Evolutionary conservation across 2,329 filamentous ascomycete genomes (phyloP).

Genomic region (Aspergillus clavatus): DNA sequence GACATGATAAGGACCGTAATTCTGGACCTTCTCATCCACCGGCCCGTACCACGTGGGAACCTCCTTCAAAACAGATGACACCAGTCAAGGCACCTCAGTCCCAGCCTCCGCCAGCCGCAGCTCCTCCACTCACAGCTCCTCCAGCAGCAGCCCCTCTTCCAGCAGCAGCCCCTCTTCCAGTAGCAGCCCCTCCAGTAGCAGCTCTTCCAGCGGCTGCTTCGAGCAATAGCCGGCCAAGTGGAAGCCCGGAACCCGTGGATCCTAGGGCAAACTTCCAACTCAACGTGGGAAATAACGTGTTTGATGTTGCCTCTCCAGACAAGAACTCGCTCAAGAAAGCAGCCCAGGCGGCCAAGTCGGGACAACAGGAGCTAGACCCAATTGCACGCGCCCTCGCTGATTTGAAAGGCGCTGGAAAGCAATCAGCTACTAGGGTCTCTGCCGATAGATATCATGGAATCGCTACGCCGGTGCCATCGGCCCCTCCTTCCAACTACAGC

Average conservation of each 20-base stretch:
- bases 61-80: constrained; percentile 39
- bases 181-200: constrained; percentile 4
- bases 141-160: constrained; percentile 7
- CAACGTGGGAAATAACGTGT: constrained; percentile 93
- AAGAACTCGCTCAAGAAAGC: constrained; percentile 47
- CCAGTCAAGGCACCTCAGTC: constrained; percentile 39
- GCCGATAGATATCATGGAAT: constrained; percentile 95
- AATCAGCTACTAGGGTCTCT: constrained; percentile 77
- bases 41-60: constrained; percentile 52
- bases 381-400: constrained; percentile 91
- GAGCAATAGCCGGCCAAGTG: constrained; percentile 27
- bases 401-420: constrained; percentile 80
- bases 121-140: no score
- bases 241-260: constrained; percentile 81
- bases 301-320: constrained; percentile 80
- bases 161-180: no score
- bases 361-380: constrained; percentile 68
- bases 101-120: constrained; percentile 6
- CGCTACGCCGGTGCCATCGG: constrained; percentile 64
- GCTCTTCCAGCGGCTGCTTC: no score
- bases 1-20: constrained; percentile 60
- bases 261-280: constrained; percentile 88
- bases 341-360: constrained; percentile 35
- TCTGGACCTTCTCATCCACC: constrained; percentile 33
- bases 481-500: constrained; percentile 35